A percentile compares a stretch with the other conserved stretches of the same genome.
These are phyloP conservation scores for Acarospora socialis DNA, from an alignment of 2,329 filamentous ascomycete species.

Conservation along the genomic window DNA sequence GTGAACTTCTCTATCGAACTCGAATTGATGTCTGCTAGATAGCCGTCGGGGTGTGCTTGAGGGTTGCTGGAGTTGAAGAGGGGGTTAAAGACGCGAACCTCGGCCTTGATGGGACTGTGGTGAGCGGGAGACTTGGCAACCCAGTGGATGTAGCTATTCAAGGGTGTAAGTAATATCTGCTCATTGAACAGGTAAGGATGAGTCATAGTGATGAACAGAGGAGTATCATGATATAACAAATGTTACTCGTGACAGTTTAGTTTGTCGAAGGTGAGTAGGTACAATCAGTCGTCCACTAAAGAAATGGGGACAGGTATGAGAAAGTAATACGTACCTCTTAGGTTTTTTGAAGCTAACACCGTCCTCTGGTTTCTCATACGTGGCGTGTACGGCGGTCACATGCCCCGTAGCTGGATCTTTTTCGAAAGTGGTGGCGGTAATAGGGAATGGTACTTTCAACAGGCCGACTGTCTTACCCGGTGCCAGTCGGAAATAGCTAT, in stretches of 20 bases:
- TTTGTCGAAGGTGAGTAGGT: not conserved
- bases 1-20: constrained; percentile 68
- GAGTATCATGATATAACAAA: no score
- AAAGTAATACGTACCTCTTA: constrained; percentile 45
- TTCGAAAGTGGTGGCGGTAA: constrained; percentile 53
- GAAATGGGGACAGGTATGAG: not conserved
- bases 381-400: constrained; percentile 52
- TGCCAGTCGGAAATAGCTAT: constrained; percentile 65
- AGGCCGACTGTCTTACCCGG: constrained; percentile 62
- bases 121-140: constrained; percentile 55
- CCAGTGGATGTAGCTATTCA: constrained; percentile 65
- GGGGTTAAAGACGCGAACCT: constrained; percentile 64
- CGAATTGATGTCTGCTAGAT: constrained; percentile 70
- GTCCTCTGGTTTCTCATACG: constrained; percentile 52
- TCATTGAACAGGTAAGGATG: no score
- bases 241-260: no score
- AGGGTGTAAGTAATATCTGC: constrained; percentile 14
- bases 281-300: constrained; percentile 1
- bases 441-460: constrained; percentile 54
- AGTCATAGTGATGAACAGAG: no score
- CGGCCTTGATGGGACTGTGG: constrained; percentile 45
- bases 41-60: constrained; percentile 61
- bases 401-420: constrained; percentile 51
- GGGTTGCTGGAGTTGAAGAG: constrained; percentile 83
- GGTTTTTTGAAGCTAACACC: constrained; percentile 47